Conservation (phyloP, 306 rosid species). For the Aeschynomene evenia region DNA sequence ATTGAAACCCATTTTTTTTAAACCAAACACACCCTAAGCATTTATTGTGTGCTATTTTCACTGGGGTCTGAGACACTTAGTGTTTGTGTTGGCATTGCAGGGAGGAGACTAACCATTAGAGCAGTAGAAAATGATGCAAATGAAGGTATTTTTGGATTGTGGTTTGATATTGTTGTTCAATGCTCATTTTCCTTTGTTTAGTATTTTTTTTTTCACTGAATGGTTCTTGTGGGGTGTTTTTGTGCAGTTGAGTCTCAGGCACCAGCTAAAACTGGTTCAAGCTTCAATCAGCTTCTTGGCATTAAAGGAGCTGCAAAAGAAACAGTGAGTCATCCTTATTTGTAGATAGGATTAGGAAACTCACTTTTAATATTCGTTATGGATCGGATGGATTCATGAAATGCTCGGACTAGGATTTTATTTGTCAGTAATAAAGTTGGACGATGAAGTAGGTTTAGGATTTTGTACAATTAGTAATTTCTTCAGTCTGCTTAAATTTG, state of each 20-base stretch:
- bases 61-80: constrained; percentile 22
- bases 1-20: too few species aligned
- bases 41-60: neutral
- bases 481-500: neutral
- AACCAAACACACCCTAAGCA: too few species aligned
- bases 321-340: constrained; percentile 36
- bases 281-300: constrained; percentile 56
- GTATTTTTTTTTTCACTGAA: neutral
- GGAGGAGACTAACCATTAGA: constrained; percentile 37
- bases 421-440: neutral
- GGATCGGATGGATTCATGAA: neutral
- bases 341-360: neutral
- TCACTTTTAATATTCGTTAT: neutral
- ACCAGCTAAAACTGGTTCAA: constrained; percentile 43
- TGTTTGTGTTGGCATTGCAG: constrained; percentile 29
- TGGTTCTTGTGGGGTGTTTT: neutral
- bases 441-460: neutral
- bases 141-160: constrained; percentile 33
- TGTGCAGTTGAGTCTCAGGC: constrained; percentile 33
- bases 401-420: neutral
- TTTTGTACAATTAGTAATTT: neutral
- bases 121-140: constrained; percentile 41
- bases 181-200: constrained; percentile 3
- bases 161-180: constrained; percentile 1
- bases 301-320: constrained; percentile 55